Base-by-base conservation (phyloP, 2,329 filamentous ascomycete species). In the Clathrospora elynae region DNA sequence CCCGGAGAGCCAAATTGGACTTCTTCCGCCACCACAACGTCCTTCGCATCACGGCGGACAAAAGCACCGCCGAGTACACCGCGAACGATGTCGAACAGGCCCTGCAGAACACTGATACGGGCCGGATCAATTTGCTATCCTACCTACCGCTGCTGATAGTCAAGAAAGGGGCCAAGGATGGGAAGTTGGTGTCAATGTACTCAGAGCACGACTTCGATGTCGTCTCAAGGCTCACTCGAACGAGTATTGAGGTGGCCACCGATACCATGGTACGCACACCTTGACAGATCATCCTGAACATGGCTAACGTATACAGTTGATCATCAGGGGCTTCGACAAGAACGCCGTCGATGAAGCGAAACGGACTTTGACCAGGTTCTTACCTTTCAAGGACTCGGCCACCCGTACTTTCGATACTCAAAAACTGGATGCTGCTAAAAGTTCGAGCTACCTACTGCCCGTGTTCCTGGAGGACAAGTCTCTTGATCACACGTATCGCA, bases 1-100 rank as follows among this genome's bases (percentile, higher is more conserved):
- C 37, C 14, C 56, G 68, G 10, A 63, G 54, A 20, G 66, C 55
- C 16, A 70, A 56, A 20, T 36, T 70, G 7, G 61, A 71, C 24
- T 46, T 66, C 11, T 52, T 60, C 23, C 37, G 45, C 22, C 39
- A 46, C 3, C 51, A 64, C 23, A 53, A 51, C 23, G 48, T 68
- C 12, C 36, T 72, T 8, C 64, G 68, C 13, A 68, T 72, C 20
- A 71, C 63, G 6, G 67, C 67, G 19, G 62, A 68, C 39, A 70
- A 68, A 32, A 64, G 40, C 31, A 66, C 56, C 16, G 64, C 67
- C 10, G 65, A 69, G 30, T 68, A 69, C 33, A 62, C 63, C 5
- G 65, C 66, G 3, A 54, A 66, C 28, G 68, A 71, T 35, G 47
- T 71, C 17, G 58, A 66, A 31, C 36, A 53, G 8, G 47, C 57